Percentiles rank a stretch among this genome's conserved stretches.
These are phyloP conservation scores for Yamagishiella unicocca DNA, from an alignment of 139 green algal genomes.

Conservation along the genomic window DNA sequence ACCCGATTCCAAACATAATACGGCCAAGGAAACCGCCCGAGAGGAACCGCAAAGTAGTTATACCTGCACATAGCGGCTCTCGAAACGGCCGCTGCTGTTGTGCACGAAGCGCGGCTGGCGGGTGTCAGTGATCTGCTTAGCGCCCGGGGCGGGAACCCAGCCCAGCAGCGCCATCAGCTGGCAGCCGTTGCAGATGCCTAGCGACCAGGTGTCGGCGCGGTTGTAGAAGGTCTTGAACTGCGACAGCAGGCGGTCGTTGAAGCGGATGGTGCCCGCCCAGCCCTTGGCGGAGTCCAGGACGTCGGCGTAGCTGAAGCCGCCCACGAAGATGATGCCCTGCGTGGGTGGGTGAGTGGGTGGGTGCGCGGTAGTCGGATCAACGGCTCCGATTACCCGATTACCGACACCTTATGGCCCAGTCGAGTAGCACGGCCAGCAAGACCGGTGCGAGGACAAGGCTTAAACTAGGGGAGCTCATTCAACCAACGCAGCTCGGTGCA, in stretches of 20 bases:
- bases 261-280: slow-evolving; percentile 96
- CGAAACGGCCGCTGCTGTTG: slow-evolving; percentile 92
- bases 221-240: slow-evolving; percentile 89
- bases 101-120: slow-evolving; percentile 97
- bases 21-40: background rate
- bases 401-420: too few species aligned
- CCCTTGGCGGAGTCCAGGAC: slow-evolving; percentile 98
- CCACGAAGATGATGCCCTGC: slow-evolving; percentile 88
- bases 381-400: too few species aligned
- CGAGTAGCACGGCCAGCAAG: too few species aligned
- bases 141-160: slow-evolving; percentile 88
- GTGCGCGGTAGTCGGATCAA: background rate
- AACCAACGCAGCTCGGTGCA: too few species aligned
- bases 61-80: slow-evolving; percentile 77
- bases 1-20: too few species aligned
- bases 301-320: slow-evolving; percentile 96
- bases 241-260: slow-evolving; percentile 86
- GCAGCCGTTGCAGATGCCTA: slow-evolving; percentile 99
- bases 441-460: too few species aligned
- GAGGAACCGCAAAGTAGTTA: background rate
- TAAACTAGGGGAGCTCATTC: too few species aligned
- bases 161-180: slow-evolving; percentile 99
- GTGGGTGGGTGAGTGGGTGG: background rate
- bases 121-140: slow-evolving; percentile 72
- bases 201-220: slow-evolving; percentile 92